Conservation (phyloP, 2,329 filamentous ascomycete species). For the Monosporascus sp. region DNA sequence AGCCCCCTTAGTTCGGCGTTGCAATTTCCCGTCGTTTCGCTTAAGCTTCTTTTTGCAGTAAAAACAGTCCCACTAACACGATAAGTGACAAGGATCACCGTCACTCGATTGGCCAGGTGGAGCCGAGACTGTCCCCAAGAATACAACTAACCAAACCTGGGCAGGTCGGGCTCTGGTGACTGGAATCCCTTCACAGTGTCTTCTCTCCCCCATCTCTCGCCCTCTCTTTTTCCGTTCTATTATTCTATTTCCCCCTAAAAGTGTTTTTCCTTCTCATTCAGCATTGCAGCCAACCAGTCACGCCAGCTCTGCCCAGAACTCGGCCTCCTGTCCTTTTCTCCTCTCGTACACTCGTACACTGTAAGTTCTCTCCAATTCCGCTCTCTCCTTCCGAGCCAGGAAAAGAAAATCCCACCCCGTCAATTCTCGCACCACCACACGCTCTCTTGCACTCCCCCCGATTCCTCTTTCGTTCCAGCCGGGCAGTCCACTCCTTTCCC, state of each 20-base stretch:
- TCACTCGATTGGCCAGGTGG: slow-evolving; percentile 1
- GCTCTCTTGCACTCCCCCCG: background rate
- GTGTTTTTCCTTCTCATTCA: slow-evolving; percentile 4
- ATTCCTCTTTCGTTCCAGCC: slow-evolving; percentile 13
- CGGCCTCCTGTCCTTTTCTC: background rate
- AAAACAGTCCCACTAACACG: slow-evolving; percentile 8
- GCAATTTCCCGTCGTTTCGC: slow-evolving; percentile 22
- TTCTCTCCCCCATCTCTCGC: background rate
- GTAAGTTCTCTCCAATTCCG: background rate
- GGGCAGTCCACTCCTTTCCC: slow-evolving; percentile 21
- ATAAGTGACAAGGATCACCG: background rate
- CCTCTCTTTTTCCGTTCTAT: slow-evolving; percentile 4
- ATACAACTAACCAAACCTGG: background rate
- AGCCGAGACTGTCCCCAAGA: background rate
- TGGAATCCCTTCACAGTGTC: background rate
- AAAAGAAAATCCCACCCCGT: background rate
- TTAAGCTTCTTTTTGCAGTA: slow-evolving; percentile 16
- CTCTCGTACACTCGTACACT: background rate
- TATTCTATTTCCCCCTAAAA: background rate
- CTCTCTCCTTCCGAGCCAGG: background rate
- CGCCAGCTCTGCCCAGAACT: background rate
- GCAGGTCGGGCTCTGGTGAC: too few relatives aligned
- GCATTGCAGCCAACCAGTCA: background rate
- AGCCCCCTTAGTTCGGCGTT: slow-evolving; percentile 14
- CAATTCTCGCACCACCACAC: background rate